Evolutionary conservation across 1,284 basidiomycete species (phyloP), one percentile per base, ranked within the genome.

Genomic region (Afroboletus lepidellus): DNA sequence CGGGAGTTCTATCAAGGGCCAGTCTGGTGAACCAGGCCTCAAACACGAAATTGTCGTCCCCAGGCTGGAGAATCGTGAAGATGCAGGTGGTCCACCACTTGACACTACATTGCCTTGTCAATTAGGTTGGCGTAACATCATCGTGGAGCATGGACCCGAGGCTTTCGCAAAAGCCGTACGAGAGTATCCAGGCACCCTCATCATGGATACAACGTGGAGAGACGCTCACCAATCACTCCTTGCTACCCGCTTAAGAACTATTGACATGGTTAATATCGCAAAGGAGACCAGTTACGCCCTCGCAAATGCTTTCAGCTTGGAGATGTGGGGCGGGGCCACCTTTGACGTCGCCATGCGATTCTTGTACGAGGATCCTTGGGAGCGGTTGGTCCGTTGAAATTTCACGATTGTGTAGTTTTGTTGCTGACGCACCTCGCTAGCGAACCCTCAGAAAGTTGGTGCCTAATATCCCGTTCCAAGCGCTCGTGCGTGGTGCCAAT

Each of bases 331-430:
- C 68, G 97, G 97, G 60, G 97, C 97, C 43, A 99, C 97, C 5
- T 99, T 99, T 69, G 97, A 99, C 72, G 97, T 99, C 45, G 91
- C 97, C 30, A 98, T 99, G 96, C 88, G 96, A 52, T 99, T 99
- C 90, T 77, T 99, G 69, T 98, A 99, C 72, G 97, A 99, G 73
- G 97, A 99, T 75, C 97, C 97, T 64, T 99, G 97, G 97, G 96
- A 98, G 72, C 85, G 97, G 64, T 77, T 99, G 76, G 90, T 91
- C 59, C 43, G 83, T 76, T 32, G 11, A 55, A 25, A 23, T 41
- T 36, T 38, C 15, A 43, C 42, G 7, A 27, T 5, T 41, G 16
- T 36, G 9, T 41, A 3, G 8, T 24, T 47, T 48, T 9, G 43
- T 45, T 33, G 33, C 52, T 57, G 44, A 63, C 50, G 33, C 39